Base-by-base conservation (phyloP, 345 rosid species). In the Hibiscus tridactylites region DNA sequence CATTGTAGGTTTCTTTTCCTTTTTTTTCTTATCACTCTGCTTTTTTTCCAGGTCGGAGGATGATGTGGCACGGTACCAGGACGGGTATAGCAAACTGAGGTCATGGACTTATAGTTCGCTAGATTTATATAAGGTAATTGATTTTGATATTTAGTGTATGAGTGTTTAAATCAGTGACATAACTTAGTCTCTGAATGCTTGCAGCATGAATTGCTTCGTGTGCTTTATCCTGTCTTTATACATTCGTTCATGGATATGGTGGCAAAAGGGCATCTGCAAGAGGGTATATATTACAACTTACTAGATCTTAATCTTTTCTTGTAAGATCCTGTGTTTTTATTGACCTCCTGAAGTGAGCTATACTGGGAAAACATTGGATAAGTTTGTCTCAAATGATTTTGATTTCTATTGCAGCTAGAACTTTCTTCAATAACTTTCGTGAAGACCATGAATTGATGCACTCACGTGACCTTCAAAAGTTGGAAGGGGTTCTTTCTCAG, bases 151-250 rank as follows among this genome's bases (percentile, higher is more conserved):
- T 12, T 17, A 17, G 52, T 50, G 17, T 13, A 50, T 16, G 31
- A 39, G 29, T 60, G 59, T 65, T 54, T 9, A 9, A 29, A 26
- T 58, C 53, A 37, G 57, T 54, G 73, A 13, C 24, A 17, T 64
- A 44, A 64, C 2, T 65, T 58, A 24, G 77, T 65, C n/a, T 64
- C 78, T 79, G 26, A 16, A 71, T 65, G 4, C 57, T 21, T 81
- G 84, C 92, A 96, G 99, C 93, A 88, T 71, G 98, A 96, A 74
- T 83, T 96, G 81, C 96, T 96, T 67, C 90, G 97, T 44, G 96
- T 96, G 74, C 96, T 95, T 77, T 92, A 92, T 89, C 98, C 99
- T 0, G 96, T 92, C 35, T 95, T 90, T 79, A 84, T 92, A 70
- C 98, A 95, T 77, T 88, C 93, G 71, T 92, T 90, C 76, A 89